phyloP scores from a whole-genome alignment of 2,329 filamentous ascomycete species.

The Fusarium decemcellulare region DNA sequence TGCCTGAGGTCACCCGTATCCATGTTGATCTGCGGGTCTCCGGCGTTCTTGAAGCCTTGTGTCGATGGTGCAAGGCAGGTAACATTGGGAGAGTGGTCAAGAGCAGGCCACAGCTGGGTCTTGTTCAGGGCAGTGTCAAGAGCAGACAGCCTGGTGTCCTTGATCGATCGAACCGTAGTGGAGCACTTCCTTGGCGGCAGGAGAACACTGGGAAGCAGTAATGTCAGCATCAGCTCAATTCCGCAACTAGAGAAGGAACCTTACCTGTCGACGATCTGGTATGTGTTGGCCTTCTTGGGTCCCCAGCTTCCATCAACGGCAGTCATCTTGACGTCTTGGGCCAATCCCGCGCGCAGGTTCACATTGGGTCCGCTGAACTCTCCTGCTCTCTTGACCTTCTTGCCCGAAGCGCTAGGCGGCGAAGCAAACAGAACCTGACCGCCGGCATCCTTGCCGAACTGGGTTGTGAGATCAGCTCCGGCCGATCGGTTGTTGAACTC shows the following conservation, averaged over 20 bases:
- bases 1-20: constrained; percentile 20
- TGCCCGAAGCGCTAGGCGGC: neutral
- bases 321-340: constrained; percentile 38
- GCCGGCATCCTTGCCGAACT: constrained; percentile 24
- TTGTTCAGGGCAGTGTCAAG: constrained; percentile 32
- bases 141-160: constrained; percentile 21
- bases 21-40: constrained; percentile 21
- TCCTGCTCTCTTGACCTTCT: constrained; percentile 2
- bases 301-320: constrained; percentile 41
- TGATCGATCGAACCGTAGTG: constrained; percentile 19
- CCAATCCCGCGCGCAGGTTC: constrained; percentile 31
- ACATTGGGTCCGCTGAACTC: constrained; percentile 16
- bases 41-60: constrained; percentile 31
- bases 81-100: constrained; percentile 35
- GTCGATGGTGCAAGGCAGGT: constrained; percentile 42
- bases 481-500: constrained; percentile 41
- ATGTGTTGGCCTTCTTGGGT: constrained; percentile 25
- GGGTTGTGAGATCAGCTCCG: constrained; percentile 14
- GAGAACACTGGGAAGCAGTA: constrained; percentile 24
- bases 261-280: constrained; percentile 40
- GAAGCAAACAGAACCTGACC: constrained; percentile 40
- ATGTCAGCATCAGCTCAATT: neutral
- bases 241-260: neutral
- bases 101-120: constrained; percentile 27
- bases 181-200: constrained; percentile 32